Base-by-base conservation (phyloP, 345 rosid genomes). In the Hibiscus trionum region DNA sequence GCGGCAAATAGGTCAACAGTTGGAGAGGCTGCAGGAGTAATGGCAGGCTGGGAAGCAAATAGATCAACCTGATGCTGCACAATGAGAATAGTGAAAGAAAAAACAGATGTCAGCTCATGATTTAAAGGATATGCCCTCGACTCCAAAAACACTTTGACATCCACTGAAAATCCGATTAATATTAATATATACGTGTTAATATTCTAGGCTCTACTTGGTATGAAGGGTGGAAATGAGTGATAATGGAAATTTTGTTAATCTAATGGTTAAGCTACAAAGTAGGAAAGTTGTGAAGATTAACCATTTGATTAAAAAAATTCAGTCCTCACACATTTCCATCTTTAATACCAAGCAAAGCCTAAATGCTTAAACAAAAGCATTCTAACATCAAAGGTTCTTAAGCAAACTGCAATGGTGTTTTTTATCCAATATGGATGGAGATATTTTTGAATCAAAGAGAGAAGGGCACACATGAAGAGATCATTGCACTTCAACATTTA, bases 1-100 rank as follows among this genome's bases (percentile, higher is more conserved):
- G 86, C 57, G n/a, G 89, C 82, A 81, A 92, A 88, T 60, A 86
- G 80, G 77, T 92, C 97, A 77, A 86, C 76, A 0, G 90, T 60
- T 55, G 88, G 39, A 70, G 90, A 84, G 78, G 81, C 85, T 70
- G 84, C 84, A 69, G 93, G 71, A 79, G 86, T 31, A 31, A 61
- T 62, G 14, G 74, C 75, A 64, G 86, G 85, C 69, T 71, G 76
- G n/a, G 88, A 82, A 60, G 86, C 76, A 80, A 87, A 74, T 57
- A 74, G 67, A 78, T 89, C 87, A 50, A 85, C 86, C 76, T 77
- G 79, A 53, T 75, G 61, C 91, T 79, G 89, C 84, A 64, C 11
- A 76, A 75, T 4, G 42, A 46, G 39, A 46, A 76, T 14, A 10
- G 29, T 15, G 42, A 17, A 59, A 75, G 66, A 31, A 52, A 4